Percentiles rank a stretch among this genome's conserved stretches.
Evolutionary conservation across 768 basidiomycete species (phyloP).

Genomic region (Leccinellum luteum): DNA sequence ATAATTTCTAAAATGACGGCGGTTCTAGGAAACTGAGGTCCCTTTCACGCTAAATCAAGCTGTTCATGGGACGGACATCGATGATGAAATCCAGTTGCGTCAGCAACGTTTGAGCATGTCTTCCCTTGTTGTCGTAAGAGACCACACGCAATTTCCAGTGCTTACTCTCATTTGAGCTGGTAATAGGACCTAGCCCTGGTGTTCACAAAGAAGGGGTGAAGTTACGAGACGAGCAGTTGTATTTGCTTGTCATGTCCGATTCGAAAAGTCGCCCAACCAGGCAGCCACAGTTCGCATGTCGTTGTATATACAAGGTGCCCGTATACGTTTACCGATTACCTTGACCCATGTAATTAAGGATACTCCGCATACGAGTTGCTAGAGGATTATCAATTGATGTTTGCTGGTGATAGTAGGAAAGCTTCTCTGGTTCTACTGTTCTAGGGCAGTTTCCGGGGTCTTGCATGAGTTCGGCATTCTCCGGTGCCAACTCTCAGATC

Average conservation of each 20-base stretch:
- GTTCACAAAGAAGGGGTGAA: constrained; percentile 3
- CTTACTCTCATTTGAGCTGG: constrained; percentile 1
- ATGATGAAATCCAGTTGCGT: neutral
- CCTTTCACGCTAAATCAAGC: constrained; percentile 1
- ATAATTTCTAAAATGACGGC: neutral
- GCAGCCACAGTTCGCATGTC: neutral
- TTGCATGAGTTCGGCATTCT: too few species aligned
- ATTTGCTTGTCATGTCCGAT: neutral
- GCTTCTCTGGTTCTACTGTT: too few species aligned
- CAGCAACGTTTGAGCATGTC: constrained; percentile 18
- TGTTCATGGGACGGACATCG: constrained; percentile 1
- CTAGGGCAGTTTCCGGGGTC: too few species aligned
- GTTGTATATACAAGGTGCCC: neutral
- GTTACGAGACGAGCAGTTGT: neutral
- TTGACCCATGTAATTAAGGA: too few species aligned
- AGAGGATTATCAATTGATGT: too few species aligned
- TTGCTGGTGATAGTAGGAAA: too few species aligned
- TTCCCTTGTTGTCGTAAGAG: constrained; percentile 25
- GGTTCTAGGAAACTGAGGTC: constrained; percentile 10
- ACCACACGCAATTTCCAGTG: neutral
- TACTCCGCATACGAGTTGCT: too few species aligned
- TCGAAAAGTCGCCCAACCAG: neutral
- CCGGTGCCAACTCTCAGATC: too few species aligned
- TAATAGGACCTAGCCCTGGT: constrained; percentile 26
- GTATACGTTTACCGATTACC: neutral